Conservation (phyloP, 1,284 basidiomycete species). For the Ustilago trichophora region DNA sequence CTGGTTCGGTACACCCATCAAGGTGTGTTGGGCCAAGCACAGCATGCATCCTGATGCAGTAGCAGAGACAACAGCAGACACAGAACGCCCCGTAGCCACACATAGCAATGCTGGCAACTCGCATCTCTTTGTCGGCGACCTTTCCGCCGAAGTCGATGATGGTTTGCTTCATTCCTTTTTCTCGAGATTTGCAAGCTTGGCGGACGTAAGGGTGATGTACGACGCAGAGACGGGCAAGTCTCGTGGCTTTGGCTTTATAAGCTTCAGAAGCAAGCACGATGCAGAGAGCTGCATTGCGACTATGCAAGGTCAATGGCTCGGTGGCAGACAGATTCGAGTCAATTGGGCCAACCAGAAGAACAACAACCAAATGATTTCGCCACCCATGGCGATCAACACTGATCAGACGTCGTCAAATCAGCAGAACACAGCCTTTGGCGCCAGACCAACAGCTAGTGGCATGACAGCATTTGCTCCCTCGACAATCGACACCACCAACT, state of each 20-base stretch:
- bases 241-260: slow-evolving; percentile 90
- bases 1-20: slow-evolving; percentile 83
- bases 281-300: slow-evolving; percentile 97
- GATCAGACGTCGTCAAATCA: neutral
- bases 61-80: neutral
- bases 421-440: neutral
- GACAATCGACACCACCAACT: neutral
- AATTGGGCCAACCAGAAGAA: slow-evolving; percentile 99
- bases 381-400: neutral
- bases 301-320: slow-evolving; percentile 99
- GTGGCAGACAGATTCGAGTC: slow-evolving; percentile 94
- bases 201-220: slow-evolving; percentile 99
- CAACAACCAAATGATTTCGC: slow-evolving; percentile 69
- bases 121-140: slow-evolving; percentile 98
- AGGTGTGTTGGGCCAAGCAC: slow-evolving; percentile 64
- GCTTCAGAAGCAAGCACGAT: slow-evolving; percentile 93
- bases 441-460: neutral
- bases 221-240: slow-evolving; percentile 99
- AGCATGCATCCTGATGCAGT: slow-evolving; percentile 32
- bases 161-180: slow-evolving; percentile 96
- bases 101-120: slow-evolving; percentile 83
- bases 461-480: slow-evolving; percentile 12
- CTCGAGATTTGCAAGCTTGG: slow-evolving; percentile 89
- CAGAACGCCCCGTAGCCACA: slow-evolving; percentile 1
- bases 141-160: slow-evolving; percentile 96